Evolutionary conservation across 176 grass and related monocot genomes (phyloP), one percentile per base, ranked within the genome.

Genomic region (Oryza glumipatula): DNA sequence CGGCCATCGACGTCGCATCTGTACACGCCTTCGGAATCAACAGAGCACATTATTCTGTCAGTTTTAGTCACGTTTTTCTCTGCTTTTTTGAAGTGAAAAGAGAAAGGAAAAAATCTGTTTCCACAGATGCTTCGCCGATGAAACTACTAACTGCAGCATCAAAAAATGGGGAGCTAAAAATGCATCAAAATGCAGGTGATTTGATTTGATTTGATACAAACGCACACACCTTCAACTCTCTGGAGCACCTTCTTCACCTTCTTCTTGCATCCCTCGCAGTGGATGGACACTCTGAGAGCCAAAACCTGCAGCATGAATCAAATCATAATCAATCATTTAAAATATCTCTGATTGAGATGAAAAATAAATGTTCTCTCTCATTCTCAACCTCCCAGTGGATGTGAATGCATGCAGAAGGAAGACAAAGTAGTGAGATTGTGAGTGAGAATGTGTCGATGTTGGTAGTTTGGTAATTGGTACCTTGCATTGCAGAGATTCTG

Each of bases 221-320:
- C 89, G n/a, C 6, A 21, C 74, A 70, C 43, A 91, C 89, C 89
- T 58, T 91, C 85, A 54, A 88, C 74, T 45, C 79, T 47, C 15
- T 85, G 85, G 36, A 91, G 85, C 64, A 88, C 47, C 75, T 58
- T 77, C 76, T 72, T 91, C 33, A 91, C 89, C 81, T 88, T 91
- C 81, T 91, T 91, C 81, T 88, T 87, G 85, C 89, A 91, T 76
- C 85, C 89, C 47, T 91, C 75, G 63, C 89, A 91, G 70, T 87
- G 81, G 46, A 91, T 85, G 65, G 82, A 67, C 54, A 91, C 89
- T 70, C 68, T 80, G 35, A 91, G 16, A 54, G 81, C 85, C 72
- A 83, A 68, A 21, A 65, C 77, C 89, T 91, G 6, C 39, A 77
- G 79, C 58, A 63, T 23, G 58, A 63, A 63, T 23, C 58, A 63